A percentile compares a stretch with the other conserved stretches of the same genome.
Evolutionary conservation across 352 stramenopile species (phyloP).

Genomic region (Globisporangium spinosum): DNA sequence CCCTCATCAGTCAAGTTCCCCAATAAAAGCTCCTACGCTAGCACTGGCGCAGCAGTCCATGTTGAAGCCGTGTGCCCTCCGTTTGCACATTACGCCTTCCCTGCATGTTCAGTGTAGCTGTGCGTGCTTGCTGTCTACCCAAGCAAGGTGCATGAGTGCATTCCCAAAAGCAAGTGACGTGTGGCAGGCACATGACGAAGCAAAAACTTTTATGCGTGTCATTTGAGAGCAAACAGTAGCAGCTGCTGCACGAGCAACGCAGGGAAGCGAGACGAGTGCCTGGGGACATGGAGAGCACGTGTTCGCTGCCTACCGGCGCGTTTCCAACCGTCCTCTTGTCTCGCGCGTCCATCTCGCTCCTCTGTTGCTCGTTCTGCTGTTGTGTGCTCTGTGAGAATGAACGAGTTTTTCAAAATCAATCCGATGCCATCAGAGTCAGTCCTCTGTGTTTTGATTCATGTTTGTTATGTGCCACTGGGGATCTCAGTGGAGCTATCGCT

Average conservation of each 20-base stretch:
- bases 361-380: neutral
- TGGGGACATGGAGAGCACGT: neutral
- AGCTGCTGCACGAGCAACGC: neutral
- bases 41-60: no score
- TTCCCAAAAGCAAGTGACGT: neutral
- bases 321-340: neutral
- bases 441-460: no score
- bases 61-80: no score
- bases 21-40: no score
- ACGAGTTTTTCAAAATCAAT: conserved; percentile 13
- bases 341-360: neutral
- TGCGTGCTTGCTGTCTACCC: no score
- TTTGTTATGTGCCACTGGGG: no score
- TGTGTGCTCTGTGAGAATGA: conserved; percentile 9
- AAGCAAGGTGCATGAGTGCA: no score
- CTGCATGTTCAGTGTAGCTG: no score
- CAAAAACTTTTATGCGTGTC: conserved; percentile 17
- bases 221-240: conserved; percentile 11
- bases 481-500: no score
- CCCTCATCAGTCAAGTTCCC: no score
- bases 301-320: neutral
- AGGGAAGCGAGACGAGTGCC: neutral
- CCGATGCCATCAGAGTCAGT: conserved; percentile 7
- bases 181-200: conserved; percentile 17
- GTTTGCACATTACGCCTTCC: no score